Evolutionary conservation across 192 early-diverging fungal genomes (phyloP).

Genomic region (Lobulomyces angularis): DNA sequence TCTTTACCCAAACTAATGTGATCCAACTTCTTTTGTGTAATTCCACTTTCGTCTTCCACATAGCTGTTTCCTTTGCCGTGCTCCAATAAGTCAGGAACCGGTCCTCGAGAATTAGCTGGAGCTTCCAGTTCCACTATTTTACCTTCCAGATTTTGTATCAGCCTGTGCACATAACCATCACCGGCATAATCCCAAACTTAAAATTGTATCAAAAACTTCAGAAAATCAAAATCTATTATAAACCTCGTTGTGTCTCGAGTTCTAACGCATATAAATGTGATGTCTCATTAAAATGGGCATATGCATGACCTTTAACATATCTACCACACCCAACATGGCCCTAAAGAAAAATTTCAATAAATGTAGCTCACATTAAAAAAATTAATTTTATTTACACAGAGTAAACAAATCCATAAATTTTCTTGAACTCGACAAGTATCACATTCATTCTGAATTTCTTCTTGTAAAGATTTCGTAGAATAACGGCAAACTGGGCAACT

Average conservation of each 20-base stretch:
- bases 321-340: constrained; percentile 90
- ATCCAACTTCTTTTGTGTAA: constrained; percentile 2
- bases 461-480: constrained; percentile 10
- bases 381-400: too few relatives aligned
- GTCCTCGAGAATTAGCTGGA: constrained; percentile 15
- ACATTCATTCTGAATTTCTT: constrained; percentile 45
- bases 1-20: background rate
- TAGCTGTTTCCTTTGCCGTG: background rate
- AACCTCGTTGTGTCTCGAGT: constrained; percentile 82
- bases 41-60: background rate
- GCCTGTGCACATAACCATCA: constrained; percentile 89
- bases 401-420: constrained; percentile 91
- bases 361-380: too few relatives aligned
- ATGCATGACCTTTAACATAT: constrained; percentile 81
- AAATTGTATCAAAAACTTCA: too few relatives aligned
- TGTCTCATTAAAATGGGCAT: constrained; percentile 72
- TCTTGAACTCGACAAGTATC: constrained; percentile 57
- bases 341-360: too few relatives aligned
- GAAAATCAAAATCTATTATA: too few relatives aligned
- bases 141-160: constrained; percentile 87
- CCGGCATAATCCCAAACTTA: constrained; percentile 99
- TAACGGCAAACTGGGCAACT: constrained; percentile 90
- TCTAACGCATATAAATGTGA: constrained; percentile 83
- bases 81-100: background rate
- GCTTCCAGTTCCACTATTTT: constrained; percentile 75